Conservation (phyloP, 805 yeast species). For the Metschnikowia lachancei region DNA sequence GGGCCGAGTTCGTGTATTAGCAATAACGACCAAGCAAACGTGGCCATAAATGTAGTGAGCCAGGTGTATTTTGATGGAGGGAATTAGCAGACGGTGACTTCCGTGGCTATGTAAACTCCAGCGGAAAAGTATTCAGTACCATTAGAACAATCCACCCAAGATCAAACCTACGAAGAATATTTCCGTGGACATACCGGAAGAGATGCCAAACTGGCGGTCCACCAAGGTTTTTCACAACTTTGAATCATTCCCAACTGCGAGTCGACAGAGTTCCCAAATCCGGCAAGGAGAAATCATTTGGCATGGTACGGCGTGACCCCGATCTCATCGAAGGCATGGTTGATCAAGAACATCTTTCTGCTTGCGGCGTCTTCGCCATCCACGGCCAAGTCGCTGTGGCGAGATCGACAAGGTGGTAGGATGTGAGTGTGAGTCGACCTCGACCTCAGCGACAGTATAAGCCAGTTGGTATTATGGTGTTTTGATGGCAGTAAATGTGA, state of each 20-base stretch:
- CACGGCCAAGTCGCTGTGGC: slow-evolving; percentile 2
- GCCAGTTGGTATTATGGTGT: no score
- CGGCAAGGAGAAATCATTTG: slow-evolving; percentile 49
- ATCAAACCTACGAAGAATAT: slow-evolving; percentile 53
- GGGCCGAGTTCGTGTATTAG: slow-evolving; percentile 14
- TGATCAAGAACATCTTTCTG: slow-evolving; percentile 44
- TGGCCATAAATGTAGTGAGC: slow-evolving; percentile 48
- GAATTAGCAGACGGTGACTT: slow-evolving; percentile 51
- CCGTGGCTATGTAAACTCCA: slow-evolving; percentile 59
- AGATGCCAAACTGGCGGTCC: slow-evolving; percentile 46
- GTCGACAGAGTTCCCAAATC: slow-evolving; percentile 53
- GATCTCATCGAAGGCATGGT: slow-evolving; percentile 57
- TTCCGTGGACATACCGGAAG: slow-evolving; percentile 40
- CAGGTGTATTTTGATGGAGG: slow-evolving; percentile 51
- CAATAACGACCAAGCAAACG: no score
- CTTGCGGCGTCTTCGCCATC: slow-evolving; percentile 31
- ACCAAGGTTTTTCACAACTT: slow-evolving; percentile 44
- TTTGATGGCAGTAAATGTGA: no score
- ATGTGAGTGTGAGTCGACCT: no score
- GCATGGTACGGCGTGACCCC: slow-evolving; percentile 59
- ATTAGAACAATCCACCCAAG: slow-evolving; percentile 52
- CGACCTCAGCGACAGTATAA: no score
- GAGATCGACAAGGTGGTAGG: no score
- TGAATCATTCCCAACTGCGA: slow-evolving; percentile 44
- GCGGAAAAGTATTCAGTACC: slow-evolving; percentile 45